Percentiles rank a stretch among this genome's conserved stretches.
Conservation (phyloP, 768 basidiomycete genomes). For the Leccinum longicurvipes region DNA sequence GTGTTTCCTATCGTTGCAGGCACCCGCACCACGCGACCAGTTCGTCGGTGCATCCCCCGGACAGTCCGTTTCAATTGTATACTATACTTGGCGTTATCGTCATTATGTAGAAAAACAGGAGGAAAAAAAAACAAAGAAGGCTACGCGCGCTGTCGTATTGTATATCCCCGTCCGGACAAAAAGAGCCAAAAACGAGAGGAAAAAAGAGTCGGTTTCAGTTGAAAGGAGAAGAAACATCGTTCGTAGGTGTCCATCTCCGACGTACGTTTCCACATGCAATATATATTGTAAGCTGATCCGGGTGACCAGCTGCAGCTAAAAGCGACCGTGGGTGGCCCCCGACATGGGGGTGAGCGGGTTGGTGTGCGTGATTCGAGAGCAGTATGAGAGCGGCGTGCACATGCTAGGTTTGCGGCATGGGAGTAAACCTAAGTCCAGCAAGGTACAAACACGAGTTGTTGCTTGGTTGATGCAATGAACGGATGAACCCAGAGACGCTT, state of each 20-base stretch:
- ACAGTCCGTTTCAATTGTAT: constrained; percentile 14
- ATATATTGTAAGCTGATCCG: constrained; percentile 15
- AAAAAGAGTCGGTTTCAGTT: constrained; percentile 13
- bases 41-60: constrained; percentile 7
- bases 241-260: constrained; percentile 27
- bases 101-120: constrained; percentile 15
- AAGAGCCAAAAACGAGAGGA: constrained; percentile 14
- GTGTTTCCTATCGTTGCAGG: constrained; percentile 6
- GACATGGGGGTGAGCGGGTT: neutral
- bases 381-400: constrained; percentile 6
- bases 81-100: constrained; percentile 18
- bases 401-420: constrained; percentile 14
- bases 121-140: constrained; percentile 8
- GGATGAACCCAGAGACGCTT: constrained; percentile 15
- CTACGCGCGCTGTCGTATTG: constrained; percentile 29
- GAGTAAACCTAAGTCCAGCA: constrained; percentile 24
- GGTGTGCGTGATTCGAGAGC: neutral
- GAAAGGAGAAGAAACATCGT: constrained; percentile 10
- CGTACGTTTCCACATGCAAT: constrained; percentile 27
- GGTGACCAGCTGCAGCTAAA: constrained; percentile 8
- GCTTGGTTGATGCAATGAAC: constrained; percentile 27
- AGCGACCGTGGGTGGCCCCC: constrained; percentile 22
- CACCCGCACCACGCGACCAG: constrained; percentile 10
- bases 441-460: constrained; percentile 17
- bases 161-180: constrained; percentile 25